These are phyloP conservation scores for Stylosanthes scabra DNA, from an alignment of 331 rosid species.

Conservation along the genomic window DNA sequence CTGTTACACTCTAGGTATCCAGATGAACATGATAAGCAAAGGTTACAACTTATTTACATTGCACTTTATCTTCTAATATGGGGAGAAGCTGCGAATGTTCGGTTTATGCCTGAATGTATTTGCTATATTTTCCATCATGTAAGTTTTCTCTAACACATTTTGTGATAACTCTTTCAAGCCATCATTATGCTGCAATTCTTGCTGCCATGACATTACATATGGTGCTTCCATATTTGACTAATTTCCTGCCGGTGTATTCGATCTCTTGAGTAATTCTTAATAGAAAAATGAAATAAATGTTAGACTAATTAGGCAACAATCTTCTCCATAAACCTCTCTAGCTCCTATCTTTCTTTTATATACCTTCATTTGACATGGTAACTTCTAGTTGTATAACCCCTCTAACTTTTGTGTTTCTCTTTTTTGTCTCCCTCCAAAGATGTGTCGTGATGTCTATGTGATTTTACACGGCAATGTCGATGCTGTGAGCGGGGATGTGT, in stretches of 20 bases:
- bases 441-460: conserved; percentile 67
- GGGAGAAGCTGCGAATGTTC: conserved; percentile 99
- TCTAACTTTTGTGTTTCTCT: background rate
- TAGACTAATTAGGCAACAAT: background rate
- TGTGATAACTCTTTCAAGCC: too few relatives aligned
- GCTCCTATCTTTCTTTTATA: background rate
- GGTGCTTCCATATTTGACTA: too few relatives aligned
- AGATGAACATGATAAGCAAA: conserved; percentile 50
- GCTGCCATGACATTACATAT: too few relatives aligned
- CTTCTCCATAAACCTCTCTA: conserved; percentile 7
- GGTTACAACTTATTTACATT: conserved; percentile 74
- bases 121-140: conserved; percentile 97
- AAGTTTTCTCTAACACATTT: too few relatives aligned
- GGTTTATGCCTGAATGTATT: conserved; percentile 99
- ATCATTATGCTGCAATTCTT: conserved; percentile 11
- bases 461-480: conserved; percentile 59
- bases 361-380: background rate
- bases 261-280: background rate
- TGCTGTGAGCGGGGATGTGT: conserved; percentile 60
- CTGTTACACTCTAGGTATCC: conserved; percentile 54
- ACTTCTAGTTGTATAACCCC: conserved; percentile 32
- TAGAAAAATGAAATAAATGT: background rate
- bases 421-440: conserved; percentile 44
- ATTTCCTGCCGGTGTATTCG: background rate
- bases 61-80: conserved; percentile 97